Evolutionary conservation across 805 yeast genomes (phyloP), one percentile per base, ranked within the genome.

Genomic region (Schizosaccharomyces octosporus): DNA sequence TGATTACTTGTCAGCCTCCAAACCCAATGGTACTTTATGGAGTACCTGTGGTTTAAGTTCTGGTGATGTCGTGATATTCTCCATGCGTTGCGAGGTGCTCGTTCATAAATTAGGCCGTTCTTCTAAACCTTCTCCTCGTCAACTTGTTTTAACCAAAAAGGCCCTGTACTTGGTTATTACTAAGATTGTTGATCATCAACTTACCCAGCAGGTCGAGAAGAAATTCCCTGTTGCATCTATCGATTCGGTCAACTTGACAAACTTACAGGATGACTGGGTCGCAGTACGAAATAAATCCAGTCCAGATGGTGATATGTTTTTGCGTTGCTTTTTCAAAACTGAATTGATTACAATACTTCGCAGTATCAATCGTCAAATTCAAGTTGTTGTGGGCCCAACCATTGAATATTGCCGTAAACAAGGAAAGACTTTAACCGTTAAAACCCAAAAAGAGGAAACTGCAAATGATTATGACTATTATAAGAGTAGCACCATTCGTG

Each of bases 51-150:
- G 89, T 21, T n/a, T 54, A 13, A n/a, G 13, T 48, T 19, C 21
- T 17, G 11, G 11, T 17, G 95, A 84, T 17, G 74, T 70, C 31
- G 82, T 87, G n/a, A 68, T 81, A 1, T 93, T 90, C 68, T 87
- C 97, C 2, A 73, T 80, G 58, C 80, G 83, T 59, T 95, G 95
- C 55, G 95, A 93, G 69, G 79, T 82, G 42, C 74, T 93, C 62
- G 80, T 80, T 65, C 77, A 95, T 13, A 90, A 93, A 67, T 87
- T 93, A 71, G 98, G 98, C 63, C 78, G 97, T 66, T 88, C 97
- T 0, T 84, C 96, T 5, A 81, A 80, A 65, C 76, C 96, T 64
- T 69, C 86, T 62, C 82, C 84, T 55, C 79, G 93, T 64, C 78
- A 84, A 4, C 81, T 87, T 64, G 73, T 93, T 55, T 72, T 93